Conservation (phyloP, 2,329 filamentous ascomycete species). For the Cryphonectria carpinicola region DNA sequence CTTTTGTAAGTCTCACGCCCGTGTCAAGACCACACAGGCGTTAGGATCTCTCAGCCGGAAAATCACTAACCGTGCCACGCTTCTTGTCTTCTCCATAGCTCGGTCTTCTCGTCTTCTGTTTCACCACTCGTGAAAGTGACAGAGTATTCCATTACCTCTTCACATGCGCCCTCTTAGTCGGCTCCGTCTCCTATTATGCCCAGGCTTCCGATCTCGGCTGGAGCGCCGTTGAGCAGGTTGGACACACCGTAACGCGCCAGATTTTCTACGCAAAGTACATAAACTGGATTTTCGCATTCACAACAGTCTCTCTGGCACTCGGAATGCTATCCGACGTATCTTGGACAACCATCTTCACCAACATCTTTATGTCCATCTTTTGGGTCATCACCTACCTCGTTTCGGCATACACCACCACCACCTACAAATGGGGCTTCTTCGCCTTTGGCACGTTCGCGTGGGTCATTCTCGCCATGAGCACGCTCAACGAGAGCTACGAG, state of each 20-base stretch:
- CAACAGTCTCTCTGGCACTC: constrained; percentile 44
- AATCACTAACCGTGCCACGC: not conserved
- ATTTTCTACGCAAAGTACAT: constrained; percentile 55
- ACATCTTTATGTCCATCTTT: constrained; percentile 48
- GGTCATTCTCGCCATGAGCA: constrained; percentile 46
- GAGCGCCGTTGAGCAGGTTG: constrained; percentile 40
- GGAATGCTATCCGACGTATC: constrained; percentile 53
- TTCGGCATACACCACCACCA: constrained; percentile 46
- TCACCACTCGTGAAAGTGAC: constrained; percentile 40
- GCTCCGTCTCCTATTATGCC: constrained; percentile 49
- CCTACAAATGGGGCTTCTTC: constrained; percentile 57
- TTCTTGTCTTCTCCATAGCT: not conserved
- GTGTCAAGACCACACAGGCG: not conserved
- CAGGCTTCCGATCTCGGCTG: constrained; percentile 51
- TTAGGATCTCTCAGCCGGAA: not conserved
- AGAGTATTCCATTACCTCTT: constrained; percentile 55
- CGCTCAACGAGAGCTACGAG: constrained; percentile 42
- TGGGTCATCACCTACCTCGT: constrained; percentile 52
- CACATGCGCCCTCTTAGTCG: constrained; percentile 49
- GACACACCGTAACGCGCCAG: constrained; percentile 38
- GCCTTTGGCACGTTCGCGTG: constrained; percentile 50
- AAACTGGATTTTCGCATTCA: constrained; percentile 51
- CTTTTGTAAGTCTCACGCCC: not conserved
- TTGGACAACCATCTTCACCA: constrained; percentile 54
- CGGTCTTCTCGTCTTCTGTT: constrained; percentile 40